These are phyloP conservation scores for Neurospora hispaniola DNA, from an alignment of 495 filamentous ascomycete genomes.

Conservation along the genomic window DNA sequence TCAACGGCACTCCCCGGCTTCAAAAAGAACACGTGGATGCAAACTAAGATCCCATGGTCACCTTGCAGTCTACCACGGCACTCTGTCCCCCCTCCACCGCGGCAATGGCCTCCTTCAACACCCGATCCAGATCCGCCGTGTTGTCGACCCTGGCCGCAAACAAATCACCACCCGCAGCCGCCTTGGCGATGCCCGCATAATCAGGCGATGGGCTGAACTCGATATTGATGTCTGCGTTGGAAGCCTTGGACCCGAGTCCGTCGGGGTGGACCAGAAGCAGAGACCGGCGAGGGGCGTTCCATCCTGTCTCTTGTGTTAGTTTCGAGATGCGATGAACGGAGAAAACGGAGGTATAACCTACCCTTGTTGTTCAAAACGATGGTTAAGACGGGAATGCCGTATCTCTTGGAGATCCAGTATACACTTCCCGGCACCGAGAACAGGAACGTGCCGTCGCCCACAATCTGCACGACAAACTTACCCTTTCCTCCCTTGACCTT, in stretches of 20 bases:
- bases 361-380: constrained; percentile 92
- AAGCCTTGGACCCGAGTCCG: constrained; percentile 65
- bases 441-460: constrained; percentile 85
- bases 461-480: constrained; percentile 86
- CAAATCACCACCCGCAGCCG: constrained; percentile 68
- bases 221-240: constrained; percentile 83
- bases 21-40: not conserved
- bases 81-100: constrained; percentile 54
- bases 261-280: constrained; percentile 74
- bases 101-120: constrained; percentile 56
- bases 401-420: constrained; percentile 84
- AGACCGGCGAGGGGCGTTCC: constrained; percentile 73
- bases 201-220: constrained; percentile 78
- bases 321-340: not conserved
- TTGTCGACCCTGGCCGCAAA: constrained; percentile 52
- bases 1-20: not conserved
- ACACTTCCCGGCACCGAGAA: constrained; percentile 84
- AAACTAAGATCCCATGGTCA: constrained; percentile 26
- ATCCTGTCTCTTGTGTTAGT: constrained; percentile 39
- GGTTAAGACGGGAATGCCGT: constrained; percentile 79
- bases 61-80: constrained; percentile 54
- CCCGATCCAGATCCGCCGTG: constrained; percentile 47
- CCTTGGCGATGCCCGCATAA: constrained; percentile 85
- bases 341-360: constrained; percentile 16
- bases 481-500: constrained; percentile 51